Conservation (phyloP, 176 grass and related monocot species). For the Lolium multiflorum region DNA sequence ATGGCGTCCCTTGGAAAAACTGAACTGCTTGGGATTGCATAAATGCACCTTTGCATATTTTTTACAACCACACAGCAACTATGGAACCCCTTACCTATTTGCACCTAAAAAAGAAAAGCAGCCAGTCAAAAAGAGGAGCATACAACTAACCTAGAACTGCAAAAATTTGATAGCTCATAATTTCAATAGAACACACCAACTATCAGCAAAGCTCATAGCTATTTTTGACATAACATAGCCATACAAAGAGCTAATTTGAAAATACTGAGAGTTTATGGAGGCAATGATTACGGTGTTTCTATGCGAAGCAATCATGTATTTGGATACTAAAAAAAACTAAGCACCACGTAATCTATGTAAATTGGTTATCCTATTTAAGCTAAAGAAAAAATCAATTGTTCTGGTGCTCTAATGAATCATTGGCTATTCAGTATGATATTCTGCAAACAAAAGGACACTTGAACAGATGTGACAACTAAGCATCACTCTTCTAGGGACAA, state of each 20-base stretch:
- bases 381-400: constrained; percentile 1
- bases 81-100: constrained; percentile 71
- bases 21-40: constrained; percentile 79
- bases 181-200: neutral
- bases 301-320: neutral
- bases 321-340: constrained; percentile 26
- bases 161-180: constrained; percentile 19
- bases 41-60: constrained; percentile 97
- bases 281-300: neutral
- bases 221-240: constrained; percentile 23
- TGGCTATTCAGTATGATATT: neutral
- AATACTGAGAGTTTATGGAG: neutral
- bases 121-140: constrained; percentile 18
- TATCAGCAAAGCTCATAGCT: constrained; percentile 17
- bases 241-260: neutral
- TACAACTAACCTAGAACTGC: neutral
- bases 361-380: constrained; percentile 18
- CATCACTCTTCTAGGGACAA: neutral
- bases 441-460: constrained; percentile 18
- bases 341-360: constrained; percentile 9
- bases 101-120: constrained; percentile 66
- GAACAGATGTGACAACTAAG: neutral
- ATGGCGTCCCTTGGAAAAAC: constrained; percentile 66
- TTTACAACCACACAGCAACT: constrained; percentile 88
- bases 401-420: neutral